Conservation (phyloP, 139 green algal genomes). For the Diplosphaera chodatii region DNA sequence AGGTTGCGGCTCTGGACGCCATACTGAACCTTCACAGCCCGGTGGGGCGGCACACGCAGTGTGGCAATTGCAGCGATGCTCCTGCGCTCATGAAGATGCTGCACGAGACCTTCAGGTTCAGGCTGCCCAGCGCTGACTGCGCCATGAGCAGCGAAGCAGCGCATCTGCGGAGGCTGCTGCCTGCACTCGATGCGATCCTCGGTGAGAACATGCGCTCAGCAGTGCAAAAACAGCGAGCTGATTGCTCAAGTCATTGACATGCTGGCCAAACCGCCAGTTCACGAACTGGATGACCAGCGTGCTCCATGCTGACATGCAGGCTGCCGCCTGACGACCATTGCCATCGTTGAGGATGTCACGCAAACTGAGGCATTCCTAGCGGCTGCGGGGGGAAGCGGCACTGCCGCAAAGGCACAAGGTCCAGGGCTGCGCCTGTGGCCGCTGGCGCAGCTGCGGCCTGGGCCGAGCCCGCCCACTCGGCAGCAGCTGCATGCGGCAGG, state of each 20-base stretch:
- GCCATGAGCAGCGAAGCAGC: too few relatives aligned
- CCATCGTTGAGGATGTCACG: background rate
- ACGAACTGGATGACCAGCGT: too few relatives aligned
- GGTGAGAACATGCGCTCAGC: too few relatives aligned
- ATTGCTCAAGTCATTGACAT: too few relatives aligned
- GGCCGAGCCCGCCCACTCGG: too few relatives aligned
- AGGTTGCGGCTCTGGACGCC: background rate
- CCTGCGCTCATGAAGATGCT: background rate
- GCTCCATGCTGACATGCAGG: background rate
- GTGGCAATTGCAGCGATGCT: too few relatives aligned
- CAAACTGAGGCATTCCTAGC: background rate
- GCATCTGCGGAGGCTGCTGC: background rate
- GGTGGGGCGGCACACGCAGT: too few relatives aligned
- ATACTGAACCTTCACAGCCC: background rate
- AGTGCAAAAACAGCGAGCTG: too few relatives aligned
- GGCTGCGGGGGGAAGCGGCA: too few relatives aligned
- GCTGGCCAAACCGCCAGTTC: too few relatives aligned
- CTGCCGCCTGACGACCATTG: background rate
- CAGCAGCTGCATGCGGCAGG: background rate
- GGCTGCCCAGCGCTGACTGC: background rate
- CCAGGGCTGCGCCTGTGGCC: background rate
- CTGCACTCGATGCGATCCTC: background rate
- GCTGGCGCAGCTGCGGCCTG: background rate
- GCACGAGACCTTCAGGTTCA: background rate
- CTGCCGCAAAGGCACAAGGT: background rate